Percentiles rank a stretch among this genome's conserved stretches.
Conservation (phyloP, 1,284 basidiomycete genomes). For the Psilocybe mexicana region DNA sequence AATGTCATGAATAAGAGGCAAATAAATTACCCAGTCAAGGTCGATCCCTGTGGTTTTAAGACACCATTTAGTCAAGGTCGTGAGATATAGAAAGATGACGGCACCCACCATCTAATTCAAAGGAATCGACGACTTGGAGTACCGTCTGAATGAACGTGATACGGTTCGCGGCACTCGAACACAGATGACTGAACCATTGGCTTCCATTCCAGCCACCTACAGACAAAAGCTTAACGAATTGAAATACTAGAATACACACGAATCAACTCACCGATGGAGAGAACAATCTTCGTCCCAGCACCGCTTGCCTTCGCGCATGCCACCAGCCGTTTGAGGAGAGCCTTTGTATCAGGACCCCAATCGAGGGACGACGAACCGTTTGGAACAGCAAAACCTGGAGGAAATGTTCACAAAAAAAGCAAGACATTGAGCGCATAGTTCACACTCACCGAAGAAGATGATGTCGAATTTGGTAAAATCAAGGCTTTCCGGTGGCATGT, state of each 20-base stretch:
- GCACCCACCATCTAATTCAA: conserved; percentile 58
- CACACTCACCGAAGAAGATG: conserved; percentile 63
- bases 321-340: conserved; percentile 62
- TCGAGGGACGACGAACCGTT: conserved; percentile 55
- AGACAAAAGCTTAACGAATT: background rate
- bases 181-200: conserved; percentile 64
- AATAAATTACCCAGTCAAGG: conserved; percentile 60
- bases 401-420: background rate
- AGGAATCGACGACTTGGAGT: conserved; percentile 55
- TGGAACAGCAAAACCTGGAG: conserved; percentile 68
- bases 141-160: conserved; percentile 62
- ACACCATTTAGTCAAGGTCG: background rate
- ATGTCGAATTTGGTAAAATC: conserved; percentile 73
- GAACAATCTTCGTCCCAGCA: conserved; percentile 61
- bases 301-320: conserved; percentile 56
- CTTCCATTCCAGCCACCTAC: conserved; percentile 53
- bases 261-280: conserved; percentile 63
- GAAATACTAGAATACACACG: conserved; percentile 3
- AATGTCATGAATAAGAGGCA: background rate
- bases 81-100: background rate
- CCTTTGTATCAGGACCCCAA: conserved; percentile 56
- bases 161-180: conserved; percentile 47
- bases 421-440: background rate
- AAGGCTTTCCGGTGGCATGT: conserved; percentile 61
- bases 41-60: conserved; percentile 48